Conservation (phyloP, 805 yeast species). For the Candida sithepensis region DNA sequence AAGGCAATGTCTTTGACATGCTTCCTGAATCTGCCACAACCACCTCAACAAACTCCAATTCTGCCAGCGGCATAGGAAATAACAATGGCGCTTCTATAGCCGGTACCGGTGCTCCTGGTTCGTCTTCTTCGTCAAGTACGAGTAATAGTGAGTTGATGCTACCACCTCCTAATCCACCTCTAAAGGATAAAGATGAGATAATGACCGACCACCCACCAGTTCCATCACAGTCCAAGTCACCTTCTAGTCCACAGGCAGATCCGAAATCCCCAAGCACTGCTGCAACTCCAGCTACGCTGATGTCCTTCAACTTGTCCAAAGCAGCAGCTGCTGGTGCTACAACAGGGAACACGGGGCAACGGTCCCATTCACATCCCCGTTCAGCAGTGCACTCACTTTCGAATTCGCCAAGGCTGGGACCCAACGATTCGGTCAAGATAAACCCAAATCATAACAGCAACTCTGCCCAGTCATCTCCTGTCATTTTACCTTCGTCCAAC, state of each 20-base stretch:
- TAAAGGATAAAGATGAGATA: slow-evolving; percentile 4
- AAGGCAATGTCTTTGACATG: slow-evolving; percentile 21
- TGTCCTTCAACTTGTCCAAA: slow-evolving; percentile 24
- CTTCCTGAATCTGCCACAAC: slow-evolving; percentile 30
- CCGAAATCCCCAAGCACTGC: slow-evolving; percentile 7
- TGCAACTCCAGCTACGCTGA: slow-evolving; percentile 31
- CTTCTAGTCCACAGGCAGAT: not conserved
- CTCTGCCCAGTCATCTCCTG: slow-evolving; percentile 34
- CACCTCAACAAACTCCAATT: not conserved
- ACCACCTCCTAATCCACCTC: slow-evolving; percentile 23
- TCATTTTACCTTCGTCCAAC: slow-evolving; percentile 33
- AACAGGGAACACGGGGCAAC: not conserved
- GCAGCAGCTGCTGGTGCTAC: slow-evolving; percentile 8
- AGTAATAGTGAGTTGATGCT: slow-evolving; percentile 21
- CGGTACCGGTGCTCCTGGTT: too few relatives aligned
- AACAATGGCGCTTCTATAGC: slow-evolving; percentile 22
- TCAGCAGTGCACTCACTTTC: not conserved
- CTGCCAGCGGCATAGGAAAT: slow-evolving; percentile 9
- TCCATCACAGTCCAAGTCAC: not conserved
- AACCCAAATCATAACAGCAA: slow-evolving; percentile 30
- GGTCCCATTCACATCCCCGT: not conserved
- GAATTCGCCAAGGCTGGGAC: slow-evolving; percentile 18
- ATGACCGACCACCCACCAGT: slow-evolving; percentile 1
- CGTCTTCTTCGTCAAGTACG: slow-evolving; percentile 4
- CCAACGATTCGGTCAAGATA: slow-evolving; percentile 26